Base-by-base conservation (phyloP, 148 eudicot genomes). In the Fallopia convolvulus region DNA sequence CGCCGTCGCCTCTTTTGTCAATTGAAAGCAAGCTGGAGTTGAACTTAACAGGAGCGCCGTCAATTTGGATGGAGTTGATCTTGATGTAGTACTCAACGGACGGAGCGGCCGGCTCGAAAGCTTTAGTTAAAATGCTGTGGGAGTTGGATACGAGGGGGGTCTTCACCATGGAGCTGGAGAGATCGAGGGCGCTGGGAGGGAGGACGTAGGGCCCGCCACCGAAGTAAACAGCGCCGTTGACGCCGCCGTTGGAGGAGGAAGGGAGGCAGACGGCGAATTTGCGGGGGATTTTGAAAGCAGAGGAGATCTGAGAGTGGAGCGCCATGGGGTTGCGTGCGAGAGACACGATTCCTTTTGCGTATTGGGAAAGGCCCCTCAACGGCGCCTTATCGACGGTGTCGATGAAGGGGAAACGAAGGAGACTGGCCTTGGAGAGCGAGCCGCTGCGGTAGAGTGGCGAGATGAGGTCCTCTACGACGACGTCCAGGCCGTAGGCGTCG, bases 211-310 rank as follows among this genome's bases (percentile, higher is more conserved):
- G 85, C 30, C 81, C 79, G 5, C 85, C 85, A 0, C 87, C 85
- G 44, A 85, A 85, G 21, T 80, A 82, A 40, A 82, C 44, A 17
- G 78, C 85, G 58, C 87, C 87, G 32, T 80, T 74, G 9, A 39
- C 13, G 8, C 52, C 50, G 18, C 14, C 3, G 0, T 20, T 14
- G 8, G 76, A 32, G 13, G 84, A 75, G 11, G 86, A 60, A 2
- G 88, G 86, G 39, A 87, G 56, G 50, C 87, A 87, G 30, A 87
- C 52, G 50, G 89, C 80, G 79, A 87, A 82, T 50, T 84, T 87
- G 2, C 72, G 74, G 53, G 90, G 81, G 17, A 80, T 42, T 3
- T 71, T 80, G 2, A 78, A 70, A 1, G 76, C 33, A 0, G 79
- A 77, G 18, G 90, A 75, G 56, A 87, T 49, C 66, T 81, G 83